Conservation (phyloP, 2,329 filamentous ascomycete genomes). For the Lachnellula occidentalis region DNA sequence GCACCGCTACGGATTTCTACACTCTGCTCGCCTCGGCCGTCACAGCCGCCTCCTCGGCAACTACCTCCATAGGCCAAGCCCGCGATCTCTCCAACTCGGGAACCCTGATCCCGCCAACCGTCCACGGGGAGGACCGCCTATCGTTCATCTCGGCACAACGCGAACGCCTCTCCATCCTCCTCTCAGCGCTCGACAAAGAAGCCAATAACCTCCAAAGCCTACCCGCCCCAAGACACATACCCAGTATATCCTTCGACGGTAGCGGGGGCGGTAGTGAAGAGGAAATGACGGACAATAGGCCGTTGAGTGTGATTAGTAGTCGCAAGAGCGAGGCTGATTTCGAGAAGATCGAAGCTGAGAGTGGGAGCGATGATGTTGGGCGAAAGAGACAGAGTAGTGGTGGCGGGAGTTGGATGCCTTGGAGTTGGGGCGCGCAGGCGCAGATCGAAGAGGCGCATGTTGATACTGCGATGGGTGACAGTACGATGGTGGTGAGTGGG, state of each 20-base stretch:
- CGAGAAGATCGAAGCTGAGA: conserved; percentile 78
- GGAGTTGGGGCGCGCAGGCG: conserved; percentile 37
- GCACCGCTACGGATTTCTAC: conserved; percentile 62
- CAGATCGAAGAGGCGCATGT: conserved; percentile 7
- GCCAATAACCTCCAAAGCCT: conserved; percentile 52
- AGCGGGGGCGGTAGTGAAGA: conserved; percentile 29
- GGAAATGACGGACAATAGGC: conserved; percentile 24
- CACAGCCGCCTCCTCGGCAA: conserved; percentile 39
- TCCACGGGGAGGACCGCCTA: conserved; percentile 63
- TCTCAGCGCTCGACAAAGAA: conserved; percentile 75
- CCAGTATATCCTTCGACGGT: conserved; percentile 26
- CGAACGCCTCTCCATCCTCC: conserved; percentile 67
- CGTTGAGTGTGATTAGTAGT: conserved; percentile 59
- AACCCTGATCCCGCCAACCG: conserved; percentile 63
- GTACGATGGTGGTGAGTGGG: conserved; percentile 2
- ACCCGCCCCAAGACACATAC: conserved; percentile 13
- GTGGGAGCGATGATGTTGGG: conserved; percentile 50
- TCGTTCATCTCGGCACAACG: conserved; percentile 74
- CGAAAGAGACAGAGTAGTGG: conserved; percentile 27
- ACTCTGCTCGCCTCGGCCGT: conserved; percentile 71
- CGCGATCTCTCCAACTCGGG: conserved; percentile 50
- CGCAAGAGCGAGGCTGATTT: conserved; percentile 85
- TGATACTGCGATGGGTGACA: conserved; percentile 13
- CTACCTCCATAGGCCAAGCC: conserved; percentile 27
- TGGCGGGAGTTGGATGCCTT: conserved; percentile 44